phyloP scores from a whole-genome alignment of 306 rosid species.

The Begonia fuchsioides region DNA sequence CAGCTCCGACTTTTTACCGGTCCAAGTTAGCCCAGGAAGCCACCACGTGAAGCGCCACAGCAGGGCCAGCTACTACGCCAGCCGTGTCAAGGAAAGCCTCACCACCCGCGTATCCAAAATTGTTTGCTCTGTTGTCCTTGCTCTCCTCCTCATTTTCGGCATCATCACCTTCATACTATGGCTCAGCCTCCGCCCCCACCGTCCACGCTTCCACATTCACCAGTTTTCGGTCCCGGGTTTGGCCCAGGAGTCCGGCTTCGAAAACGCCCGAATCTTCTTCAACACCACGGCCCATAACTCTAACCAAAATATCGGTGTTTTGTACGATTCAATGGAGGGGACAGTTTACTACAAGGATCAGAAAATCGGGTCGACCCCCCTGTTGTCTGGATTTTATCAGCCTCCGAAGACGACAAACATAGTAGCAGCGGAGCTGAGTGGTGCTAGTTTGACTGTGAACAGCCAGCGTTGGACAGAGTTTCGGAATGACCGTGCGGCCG shows the following conservation, averaged over 20 bases:
- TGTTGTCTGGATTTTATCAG: constrained; percentile 37
- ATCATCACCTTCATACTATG: constrained; percentile 50
- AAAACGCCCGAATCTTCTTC: constrained; percentile 30
- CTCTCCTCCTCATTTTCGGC: constrained; percentile 39
- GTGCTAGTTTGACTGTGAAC: constrained; percentile 33
- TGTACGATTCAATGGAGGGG: constrained; percentile 41
- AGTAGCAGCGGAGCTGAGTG: constrained; percentile 24
- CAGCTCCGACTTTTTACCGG: constrained; percentile 22
- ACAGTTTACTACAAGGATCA: constrained; percentile 44
- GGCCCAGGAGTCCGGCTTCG: constrained; percentile 26
- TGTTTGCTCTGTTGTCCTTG: constrained; percentile 48
- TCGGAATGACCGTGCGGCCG: constrained; percentile 30
- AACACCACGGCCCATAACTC: constrained; percentile 53
- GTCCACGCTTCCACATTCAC: constrained; percentile 63
- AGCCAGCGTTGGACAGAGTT: constrained; percentile 54
- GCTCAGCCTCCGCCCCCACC: constrained; percentile 83
- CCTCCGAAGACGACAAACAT: constrained; percentile 46
- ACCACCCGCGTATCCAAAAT: constrained; percentile 52
- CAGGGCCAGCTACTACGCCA: constrained; percentile 42
- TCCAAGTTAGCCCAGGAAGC: constrained; percentile 11
- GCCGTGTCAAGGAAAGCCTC: constrained; percentile 72
- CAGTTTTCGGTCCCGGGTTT: constrained; percentile 44
- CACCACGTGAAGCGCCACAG: constrained; percentile 40
- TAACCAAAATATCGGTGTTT: constrained; percentile 47
- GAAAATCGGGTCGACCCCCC: constrained; percentile 32